Evolutionary conservation across 371 early-diverging fungal genomes (phyloP), one percentile per base, ranked within the genome.

Genomic region (Lichtheimia ramosa): DNA sequence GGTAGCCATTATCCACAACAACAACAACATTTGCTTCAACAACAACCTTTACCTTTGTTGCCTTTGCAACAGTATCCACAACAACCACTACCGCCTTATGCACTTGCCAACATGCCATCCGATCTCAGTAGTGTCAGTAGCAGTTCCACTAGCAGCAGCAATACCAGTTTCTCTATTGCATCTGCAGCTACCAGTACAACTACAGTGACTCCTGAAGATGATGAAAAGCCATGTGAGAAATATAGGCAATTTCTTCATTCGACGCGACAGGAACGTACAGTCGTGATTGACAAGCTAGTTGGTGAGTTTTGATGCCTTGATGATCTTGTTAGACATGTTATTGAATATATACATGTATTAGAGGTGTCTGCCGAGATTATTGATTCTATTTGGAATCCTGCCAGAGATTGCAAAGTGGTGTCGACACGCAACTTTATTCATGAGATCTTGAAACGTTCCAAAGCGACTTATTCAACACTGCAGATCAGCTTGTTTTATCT

Each of bases 391-490:
- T 70, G 71, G 71, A 55, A 58, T n/a, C 74, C 74, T 3, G 61
- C n/a, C 69, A 74, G 48, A 68, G 69, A 25, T 64, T 80, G 64
- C 65, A 65, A 71, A 51, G 71, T 79, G 34, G 72, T 79, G 48
- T 59, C 81, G 68, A 61, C 80, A 65, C 21, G 69, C 61, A 40
- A 62, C 54, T 66, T 89, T 81, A 85, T 92, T 54, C 81, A 84
- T 28, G 91, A 90, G 60, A 83, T 91, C 43, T 69, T 92, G 7
- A 83, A 82, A 54, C 83, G 90, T 42, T 89, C 90, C 15, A 82
- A 84, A 54, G 82, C 88, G 12, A 87, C 91, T 13, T 91, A 86
- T 63, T 86, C 89, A 5, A 89, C 89, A 25, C 74, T 92, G n/a
- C 89, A 90, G 69, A 79, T 87, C 40, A 79, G 87, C 3, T 65